Base-by-base conservation (phyloP, 225 moss, liverwort and hornwort genomes). In the Sphagnum tenellum region DNA sequence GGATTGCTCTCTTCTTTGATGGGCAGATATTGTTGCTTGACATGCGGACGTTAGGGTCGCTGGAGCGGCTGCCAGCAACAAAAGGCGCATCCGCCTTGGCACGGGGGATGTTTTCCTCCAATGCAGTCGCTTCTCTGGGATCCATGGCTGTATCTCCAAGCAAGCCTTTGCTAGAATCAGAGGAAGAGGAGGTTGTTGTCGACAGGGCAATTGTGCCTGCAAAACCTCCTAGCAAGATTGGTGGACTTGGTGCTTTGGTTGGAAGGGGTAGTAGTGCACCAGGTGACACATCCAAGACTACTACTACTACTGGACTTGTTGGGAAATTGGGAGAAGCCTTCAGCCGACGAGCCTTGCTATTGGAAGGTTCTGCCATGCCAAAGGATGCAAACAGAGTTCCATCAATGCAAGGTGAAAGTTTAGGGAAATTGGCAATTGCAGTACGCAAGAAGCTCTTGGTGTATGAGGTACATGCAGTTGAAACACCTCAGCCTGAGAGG, bases 1-100 rank as follows among this genome's bases (percentile, higher is more conserved):
- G 93, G 60, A 82, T 98, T 69, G 96, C 93, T 5, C 77, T 98
- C 60, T 78, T 98, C 14, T 92, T 76, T 51, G 96, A 98, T 58
- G 96, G 88, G 64, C 88, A 90, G 66, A 72, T 98, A 64, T 85
- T 80, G 62, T 74, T 98, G 12, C 71, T 98, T 74, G 89, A 90
- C 64, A 86, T 84, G 84, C 66, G 62, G 68, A 85, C 74, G 60
- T 79, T 98, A 69, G 90, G 80, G 49, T 76, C 87, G 5, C 69
- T 89, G 55, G 92, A 98, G 70, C 72, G 81, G 72, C 73, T 98
- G 55, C 64, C 72, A 29, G 87, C 74, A 7, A 93, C 90, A 44
- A 98, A 82, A 57, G 96, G 96, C 62, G 86, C 93, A 47, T 77
- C 90, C 55, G 88, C 87, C 44, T 73, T 98, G 69, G 75, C 90